These are phyloP conservation scores for Solanum hybrid DNA, from an alignment of 305 asterid species.

Conservation along the genomic window DNA sequence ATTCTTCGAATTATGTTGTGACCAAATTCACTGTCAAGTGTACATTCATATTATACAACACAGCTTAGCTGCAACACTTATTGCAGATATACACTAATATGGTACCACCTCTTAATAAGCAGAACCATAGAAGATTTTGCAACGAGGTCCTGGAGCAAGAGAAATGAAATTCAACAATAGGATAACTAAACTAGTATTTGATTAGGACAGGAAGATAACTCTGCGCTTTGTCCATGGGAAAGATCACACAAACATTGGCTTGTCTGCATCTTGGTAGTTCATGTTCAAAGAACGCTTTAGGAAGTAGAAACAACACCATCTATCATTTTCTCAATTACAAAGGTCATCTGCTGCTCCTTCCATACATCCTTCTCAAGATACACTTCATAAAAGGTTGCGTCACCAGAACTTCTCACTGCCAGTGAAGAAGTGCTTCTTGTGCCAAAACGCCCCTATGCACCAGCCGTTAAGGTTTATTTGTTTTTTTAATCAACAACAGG, in stretches of 20 bases:
- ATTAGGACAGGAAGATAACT: background rate
- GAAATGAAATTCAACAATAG: background rate
- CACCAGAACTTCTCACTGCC: conserved; percentile 27
- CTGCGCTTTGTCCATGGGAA: background rate
- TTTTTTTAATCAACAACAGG: background rate
- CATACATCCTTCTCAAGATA: conserved; percentile 37
- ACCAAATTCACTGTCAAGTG: background rate
- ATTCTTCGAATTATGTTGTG: no score
- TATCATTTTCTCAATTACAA: conserved; percentile 13
- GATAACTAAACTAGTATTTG: background rate
- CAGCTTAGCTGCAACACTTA: background rate
- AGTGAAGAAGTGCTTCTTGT: conserved; percentile 75
- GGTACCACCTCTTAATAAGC: background rate
- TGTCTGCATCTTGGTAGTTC: background rate
- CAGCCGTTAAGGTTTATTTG: background rate
- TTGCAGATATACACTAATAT: background rate
- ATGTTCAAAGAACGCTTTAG: background rate
- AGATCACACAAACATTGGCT: background rate
- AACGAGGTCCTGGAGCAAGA: background rate
- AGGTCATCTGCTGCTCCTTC: conserved; percentile 41
- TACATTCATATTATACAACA: background rate
- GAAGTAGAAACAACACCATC: background rate
- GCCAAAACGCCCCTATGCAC: conserved; percentile 65
- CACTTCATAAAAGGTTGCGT: conserved; percentile 42
- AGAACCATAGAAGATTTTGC: background rate